phyloP scores from a whole-genome alignment of 305 asterid genomes.

The Fraxinus greggii region DNA sequence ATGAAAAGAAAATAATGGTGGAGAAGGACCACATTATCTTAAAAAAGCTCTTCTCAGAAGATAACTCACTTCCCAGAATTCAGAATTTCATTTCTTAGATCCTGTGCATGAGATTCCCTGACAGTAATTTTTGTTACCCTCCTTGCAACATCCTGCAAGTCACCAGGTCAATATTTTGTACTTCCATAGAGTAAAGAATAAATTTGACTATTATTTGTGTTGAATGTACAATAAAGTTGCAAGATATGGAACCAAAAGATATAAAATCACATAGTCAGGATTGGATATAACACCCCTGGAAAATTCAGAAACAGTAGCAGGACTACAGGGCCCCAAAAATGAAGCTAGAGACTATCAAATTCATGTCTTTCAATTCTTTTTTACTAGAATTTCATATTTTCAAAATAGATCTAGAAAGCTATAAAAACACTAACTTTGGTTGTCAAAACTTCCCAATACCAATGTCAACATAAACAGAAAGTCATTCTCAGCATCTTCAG shows the following conservation, averaged over 20 bases:
- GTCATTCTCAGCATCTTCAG: neutral
- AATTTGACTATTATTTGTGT: neutral
- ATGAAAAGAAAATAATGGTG: neutral
- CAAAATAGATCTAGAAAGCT: neutral
- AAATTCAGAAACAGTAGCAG: neutral
- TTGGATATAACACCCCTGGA: neutral
- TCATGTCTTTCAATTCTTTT: neutral
- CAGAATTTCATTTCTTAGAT: slow-evolving; percentile 88
- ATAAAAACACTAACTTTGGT: neutral
- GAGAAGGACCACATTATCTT: neutral
- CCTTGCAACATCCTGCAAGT: slow-evolving; percentile 82
- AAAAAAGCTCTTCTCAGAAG: slow-evolving; percentile 9
- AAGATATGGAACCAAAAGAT: neutral
- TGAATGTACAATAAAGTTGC: neutral
- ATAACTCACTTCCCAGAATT: slow-evolving; percentile 85
- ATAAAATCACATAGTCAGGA: neutral
- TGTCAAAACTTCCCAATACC: neutral
- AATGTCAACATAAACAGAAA: neutral
- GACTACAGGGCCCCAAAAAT: neutral
- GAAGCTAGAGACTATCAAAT: neutral
- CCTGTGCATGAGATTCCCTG: slow-evolving; percentile 83
- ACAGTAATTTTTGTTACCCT: slow-evolving; percentile 79
- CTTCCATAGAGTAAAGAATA: slow-evolving; percentile 9
- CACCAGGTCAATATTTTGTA: slow-evolving; percentile 11
- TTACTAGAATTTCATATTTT: neutral